Base-by-base conservation (phyloP, 495 filamentous ascomycete species). In the Penicillium coffeae region DNA sequence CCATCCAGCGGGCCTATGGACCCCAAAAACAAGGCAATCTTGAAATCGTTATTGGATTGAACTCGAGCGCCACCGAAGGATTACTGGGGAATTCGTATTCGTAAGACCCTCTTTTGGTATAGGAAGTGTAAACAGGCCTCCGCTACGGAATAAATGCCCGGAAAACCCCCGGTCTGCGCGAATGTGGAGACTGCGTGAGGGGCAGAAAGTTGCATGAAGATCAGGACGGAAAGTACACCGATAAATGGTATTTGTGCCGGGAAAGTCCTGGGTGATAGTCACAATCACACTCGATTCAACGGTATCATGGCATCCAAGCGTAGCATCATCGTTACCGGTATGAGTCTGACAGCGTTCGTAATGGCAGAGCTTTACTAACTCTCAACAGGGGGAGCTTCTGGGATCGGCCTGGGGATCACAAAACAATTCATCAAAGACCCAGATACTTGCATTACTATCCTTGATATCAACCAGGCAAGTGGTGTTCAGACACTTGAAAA, bases 321-420 rank as follows among this genome's bases (percentile, higher is more conserved):
- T 48, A 60, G 54, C 36, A 55, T 65, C 20, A 47, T 65, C 21
- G 51, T 65, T 10, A 65, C 62, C 3, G 62, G 62, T 62, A 45
- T 37, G 47, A 48, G 19, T 25, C 1, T 2, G 16, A 48, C 8
- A 35, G n/a, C 34, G 22, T n/a, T n/a, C n/a, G n/a, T n/a, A n/a
- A n/a, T n/a, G n/a, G n/a, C n/a, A 21, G 9, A 12, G 22, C 16
- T 33, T 13, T 43, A 35, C 21, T 62, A 36, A 43, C 48, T 37
- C 18, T 18, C 21, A 30, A 18, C 10, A 66, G 79, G 79, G 47
- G 79, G 78, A 39, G 71, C 72, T 14, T 77, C 74, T 41, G 79
- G 78, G 10, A 79, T 82, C 22, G 79, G 79, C 3, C 68, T 79
- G 5, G 64, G 69, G 0, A 71, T 80, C 45, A 69, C 62, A 13